Base-by-base conservation (phyloP, 2,329 filamentous ascomycete species). In the Colletotrichum musae region DNA sequence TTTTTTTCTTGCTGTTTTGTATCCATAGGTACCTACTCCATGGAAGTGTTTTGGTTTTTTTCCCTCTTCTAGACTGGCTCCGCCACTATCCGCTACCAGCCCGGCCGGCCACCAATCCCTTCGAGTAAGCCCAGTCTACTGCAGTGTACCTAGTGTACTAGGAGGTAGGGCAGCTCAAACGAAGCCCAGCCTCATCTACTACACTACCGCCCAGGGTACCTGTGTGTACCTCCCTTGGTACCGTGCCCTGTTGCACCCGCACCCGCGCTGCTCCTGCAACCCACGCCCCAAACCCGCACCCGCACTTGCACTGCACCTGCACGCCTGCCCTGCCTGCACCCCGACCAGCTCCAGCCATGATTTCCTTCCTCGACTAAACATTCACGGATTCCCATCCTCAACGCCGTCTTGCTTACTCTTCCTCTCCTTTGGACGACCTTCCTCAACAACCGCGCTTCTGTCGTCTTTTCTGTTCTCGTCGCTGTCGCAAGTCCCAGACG, bases 211-310 rank as follows among this genome's bases (percentile, higher is more conserved):
- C 58, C 59, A 52, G 60, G 48, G 41, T 39, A 28, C 32, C 58
- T 6, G 6, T 18, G 18, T 13, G 41, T 39, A 28, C 32, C 58
- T 6, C n/a, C 48, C 48, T 13, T 13, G 21, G 21, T 15, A 7
- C n/a, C 48, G 41, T 59, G 43, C 39, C 41, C 43, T 32, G 41
- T 32, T 62, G 50, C 50, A 61, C 50, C 51, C 18, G 24, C 51
- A 43, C 41, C 41, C 41, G 41, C 32, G 32, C 32, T 36, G 32
- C 47, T 50, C 47, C 47, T 41, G 47, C 48, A 52, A 24, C 54
- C 47, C 53, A 47, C 65, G n/a, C 47, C 26, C 41, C 45, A 59
- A 57, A 59, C 47, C 47, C 26, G 58, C 63, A 61, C 63, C 5
- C 53, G 45, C 58, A 53, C 58, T 18, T 53, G 48, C 58, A 52